Base-by-base conservation (phyloP, 805 yeast genomes). In the Yarrowia divulgata region DNA sequence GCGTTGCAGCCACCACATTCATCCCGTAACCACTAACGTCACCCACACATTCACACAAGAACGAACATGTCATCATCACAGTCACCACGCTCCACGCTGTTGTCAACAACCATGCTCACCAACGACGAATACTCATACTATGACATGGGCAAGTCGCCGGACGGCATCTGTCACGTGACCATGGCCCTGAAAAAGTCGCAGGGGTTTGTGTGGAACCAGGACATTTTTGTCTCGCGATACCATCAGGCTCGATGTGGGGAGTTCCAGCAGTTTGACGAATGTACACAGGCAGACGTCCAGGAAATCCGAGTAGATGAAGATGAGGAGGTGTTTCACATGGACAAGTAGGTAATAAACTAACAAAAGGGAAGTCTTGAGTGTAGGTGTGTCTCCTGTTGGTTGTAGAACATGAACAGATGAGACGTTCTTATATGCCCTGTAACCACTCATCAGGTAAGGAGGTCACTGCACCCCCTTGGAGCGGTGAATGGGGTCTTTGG, bases 201-300 rank as follows among this genome's bases (percentile, higher is more conserved):
- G 68, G 77, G 77, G 19, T 75, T 75, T 48, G 71, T 68, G 66
- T 75, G 77, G 77, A 75, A 75, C 72, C 76, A 73, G 63, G 76
- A 75, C 58, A 63, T 75, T 49, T 75, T 75, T 49, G 74, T 71
- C 13, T 71, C 76, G 14, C 45, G 71, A 14, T 73, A 69, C 57
- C 73, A 72, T 58, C 73, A 70, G 71, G 69, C 71, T 9, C 49
- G 57, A 29, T 64, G 52, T 9, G 71, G 43, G 16, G 68, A 37
- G 16, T 69, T 46, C 18, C 64, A 72, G 48, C 71, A 70, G 40
- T 43, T 60, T 46, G 71, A 60, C 13, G 71, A 68, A 13, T 40
- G 49, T 13, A 60, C 50, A 34, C 69, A 71, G 18, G 70, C 74
- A 5, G 69, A 67, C 13, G 76, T 74, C 29, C 43, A 69, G 39